Percentiles rank a stretch among this genome's conserved stretches.
Conservation (phyloP, 192 early-diverging fungal species). For the Entomortierella parvispora region DNA sequence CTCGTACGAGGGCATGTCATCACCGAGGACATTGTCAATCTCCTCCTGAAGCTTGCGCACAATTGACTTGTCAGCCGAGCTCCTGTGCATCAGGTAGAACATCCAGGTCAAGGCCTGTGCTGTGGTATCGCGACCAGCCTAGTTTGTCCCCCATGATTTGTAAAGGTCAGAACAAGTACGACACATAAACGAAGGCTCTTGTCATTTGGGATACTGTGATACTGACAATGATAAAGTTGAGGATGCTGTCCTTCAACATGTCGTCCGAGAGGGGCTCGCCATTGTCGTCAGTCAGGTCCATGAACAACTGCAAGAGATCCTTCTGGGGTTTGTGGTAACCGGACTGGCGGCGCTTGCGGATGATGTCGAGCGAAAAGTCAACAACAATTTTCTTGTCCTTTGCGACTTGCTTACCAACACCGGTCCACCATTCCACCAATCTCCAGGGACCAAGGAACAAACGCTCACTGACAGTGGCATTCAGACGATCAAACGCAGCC, state of each 20-base stretch:
- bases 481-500: conserved; percentile 61
- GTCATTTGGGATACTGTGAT: no score
- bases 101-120: conserved; percentile 62
- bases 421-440: conserved; percentile 32
- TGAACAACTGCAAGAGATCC: conserved; percentile 58
- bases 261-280: conserved; percentile 50
- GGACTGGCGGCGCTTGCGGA: conserved; percentile 18
- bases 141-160: no score
- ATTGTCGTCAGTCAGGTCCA: conserved; percentile 52
- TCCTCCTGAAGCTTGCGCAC: conserved; percentile 40
- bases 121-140: conserved; percentile 44
- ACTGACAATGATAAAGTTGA: conserved; percentile 50
- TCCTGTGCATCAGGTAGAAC: conserved; percentile 47
- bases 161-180: not conserved
- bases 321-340: conserved; percentile 32
- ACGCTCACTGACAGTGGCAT: conserved; percentile 39
- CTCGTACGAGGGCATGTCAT: conserved; percentile 27
- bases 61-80: conserved; percentile 48
- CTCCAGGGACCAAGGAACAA: conserved; percentile 39
- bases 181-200: not conserved
- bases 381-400: conserved; percentile 39
- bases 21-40: conserved; percentile 36
- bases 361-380: conserved; percentile 48
- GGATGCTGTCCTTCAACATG: conserved; percentile 56
- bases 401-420: conserved; percentile 19